Conservation (phyloP, 2,329 filamentous ascomycete genomes). For the Elsinoe ampelina region DNA sequence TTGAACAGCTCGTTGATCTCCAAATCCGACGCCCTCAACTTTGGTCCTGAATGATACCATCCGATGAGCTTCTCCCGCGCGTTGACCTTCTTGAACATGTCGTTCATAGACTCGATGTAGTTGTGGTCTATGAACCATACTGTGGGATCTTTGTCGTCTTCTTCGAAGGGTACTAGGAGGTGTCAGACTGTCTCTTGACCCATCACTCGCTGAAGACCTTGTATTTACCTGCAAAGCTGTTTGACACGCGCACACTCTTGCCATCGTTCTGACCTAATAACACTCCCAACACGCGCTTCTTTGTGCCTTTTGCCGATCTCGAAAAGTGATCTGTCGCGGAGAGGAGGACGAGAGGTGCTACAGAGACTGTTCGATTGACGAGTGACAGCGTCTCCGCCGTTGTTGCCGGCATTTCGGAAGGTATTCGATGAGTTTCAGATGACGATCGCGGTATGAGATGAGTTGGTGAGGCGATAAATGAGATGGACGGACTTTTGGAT, state of each 20-base stretch:
- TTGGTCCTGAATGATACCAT: conserved; percentile 98
- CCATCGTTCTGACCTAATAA: conserved; percentile 92
- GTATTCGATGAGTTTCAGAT: neutral
- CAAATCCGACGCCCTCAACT: conserved; percentile 89
- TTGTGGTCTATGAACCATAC: conserved; percentile 99
- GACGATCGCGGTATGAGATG: neutral
- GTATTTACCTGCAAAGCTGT: conserved; percentile 83
- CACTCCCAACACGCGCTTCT: conserved; percentile 85
- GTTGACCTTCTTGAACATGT: conserved; percentile 99
- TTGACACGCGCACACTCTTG: conserved; percentile 91
- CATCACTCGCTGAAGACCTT: neutral
- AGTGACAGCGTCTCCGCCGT: conserved; percentile 94
- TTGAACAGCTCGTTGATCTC: conserved; percentile 99
- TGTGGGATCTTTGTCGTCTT: conserved; percentile 95
- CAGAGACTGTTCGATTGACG: conserved; percentile 88
- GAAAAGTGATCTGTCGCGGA: conserved; percentile 98
- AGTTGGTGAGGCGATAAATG: neutral
- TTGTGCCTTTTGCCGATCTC: conserved; percentile 79
- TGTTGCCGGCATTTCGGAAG: conserved; percentile 72
- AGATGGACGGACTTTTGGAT: conserved; percentile 8
- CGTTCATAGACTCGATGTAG: conserved; percentile 98
- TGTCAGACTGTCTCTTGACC: conserved; percentile 10
- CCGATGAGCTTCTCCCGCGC: conserved; percentile 97
- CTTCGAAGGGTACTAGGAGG: conserved; percentile 80
- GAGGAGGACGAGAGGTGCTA: conserved; percentile 93